Conservation (phyloP, 2,329 filamentous ascomycete species). For the Daldinia eschscholtzii region DNA sequence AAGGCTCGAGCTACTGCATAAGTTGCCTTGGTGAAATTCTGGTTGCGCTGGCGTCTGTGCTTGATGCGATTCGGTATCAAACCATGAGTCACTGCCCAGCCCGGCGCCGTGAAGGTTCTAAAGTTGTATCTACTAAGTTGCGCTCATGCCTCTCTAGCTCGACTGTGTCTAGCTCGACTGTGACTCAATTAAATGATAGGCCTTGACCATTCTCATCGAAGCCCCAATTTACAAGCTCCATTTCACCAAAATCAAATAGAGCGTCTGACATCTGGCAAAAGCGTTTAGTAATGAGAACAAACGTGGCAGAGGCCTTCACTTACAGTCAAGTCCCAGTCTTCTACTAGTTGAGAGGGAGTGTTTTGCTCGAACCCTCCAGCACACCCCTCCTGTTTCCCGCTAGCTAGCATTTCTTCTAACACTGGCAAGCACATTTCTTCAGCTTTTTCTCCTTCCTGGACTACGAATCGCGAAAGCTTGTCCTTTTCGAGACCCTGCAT, state of each 20-base stretch:
- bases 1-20: not conserved
- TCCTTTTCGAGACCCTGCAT: constrained; percentile 52
- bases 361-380: constrained; percentile 28
- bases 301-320: constrained; percentile 37
- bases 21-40: not conserved
- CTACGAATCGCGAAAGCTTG: constrained; percentile 52
- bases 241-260: constrained; percentile 46
- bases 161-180: too few species aligned
- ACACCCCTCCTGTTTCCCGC: constrained; percentile 18
- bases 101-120: too few species aligned
- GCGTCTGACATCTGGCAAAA: constrained; percentile 49
- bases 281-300: constrained; percentile 10
- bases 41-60: not conserved
- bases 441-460: constrained; percentile 55
- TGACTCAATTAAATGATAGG: constrained; percentile 6
- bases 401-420: constrained; percentile 51
- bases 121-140: too few species aligned
- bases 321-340: constrained; percentile 59
- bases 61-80: too few species aligned
- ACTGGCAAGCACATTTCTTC: constrained; percentile 51
- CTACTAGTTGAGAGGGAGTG: constrained; percentile 45
- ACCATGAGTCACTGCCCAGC: too few species aligned
- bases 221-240: constrained; percentile 37
- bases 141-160: too few species aligned
- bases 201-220: constrained; percentile 30